These are phyloP conservation scores for Cymbopogon flexuosus DNA, from an alignment of 202 grass and related monocot species.

Conservation along the genomic window DNA sequence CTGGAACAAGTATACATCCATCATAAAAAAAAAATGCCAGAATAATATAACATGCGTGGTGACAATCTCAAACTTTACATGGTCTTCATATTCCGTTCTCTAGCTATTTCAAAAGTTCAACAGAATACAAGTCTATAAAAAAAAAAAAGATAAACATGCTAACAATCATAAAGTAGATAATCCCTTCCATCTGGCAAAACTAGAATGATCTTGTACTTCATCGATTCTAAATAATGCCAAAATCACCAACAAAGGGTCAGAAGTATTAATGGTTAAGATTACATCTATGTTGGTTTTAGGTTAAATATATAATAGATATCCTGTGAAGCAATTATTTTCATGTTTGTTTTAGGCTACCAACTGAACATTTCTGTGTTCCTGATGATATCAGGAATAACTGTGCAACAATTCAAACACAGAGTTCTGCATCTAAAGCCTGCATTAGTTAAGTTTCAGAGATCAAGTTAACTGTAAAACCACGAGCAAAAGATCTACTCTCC, in stretches of 20 bases:
- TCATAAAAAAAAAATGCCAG: too few species aligned
- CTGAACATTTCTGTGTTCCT: background rate
- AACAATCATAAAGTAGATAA: too few species aligned
- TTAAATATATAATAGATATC: background rate
- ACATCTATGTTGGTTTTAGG: background rate
- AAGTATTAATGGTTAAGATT: background rate
- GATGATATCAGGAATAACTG: background rate
- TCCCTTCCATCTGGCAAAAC: too few species aligned
- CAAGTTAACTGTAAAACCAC: background rate
- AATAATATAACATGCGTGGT: too few species aligned
- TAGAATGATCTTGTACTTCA: background rate
- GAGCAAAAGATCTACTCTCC: background rate
- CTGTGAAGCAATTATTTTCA: background rate
- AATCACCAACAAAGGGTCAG: background rate
- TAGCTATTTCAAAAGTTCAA: too few species aligned
- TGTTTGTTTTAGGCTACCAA: background rate
- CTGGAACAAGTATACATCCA: too few species aligned
- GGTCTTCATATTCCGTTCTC: too few species aligned
- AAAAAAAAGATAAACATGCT: too few species aligned
- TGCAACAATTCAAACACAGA: background rate
- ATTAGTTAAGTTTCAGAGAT: background rate
- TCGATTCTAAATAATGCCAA: background rate
- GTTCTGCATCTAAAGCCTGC: background rate
- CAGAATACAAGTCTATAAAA: too few species aligned
- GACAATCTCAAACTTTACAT: too few species aligned